Percentiles rank a stretch among this genome's conserved stretches.
phyloP scores from a whole-genome alignment of 2,329 filamentous ascomycete species.

The Epichloe aotearoae region DNA sequence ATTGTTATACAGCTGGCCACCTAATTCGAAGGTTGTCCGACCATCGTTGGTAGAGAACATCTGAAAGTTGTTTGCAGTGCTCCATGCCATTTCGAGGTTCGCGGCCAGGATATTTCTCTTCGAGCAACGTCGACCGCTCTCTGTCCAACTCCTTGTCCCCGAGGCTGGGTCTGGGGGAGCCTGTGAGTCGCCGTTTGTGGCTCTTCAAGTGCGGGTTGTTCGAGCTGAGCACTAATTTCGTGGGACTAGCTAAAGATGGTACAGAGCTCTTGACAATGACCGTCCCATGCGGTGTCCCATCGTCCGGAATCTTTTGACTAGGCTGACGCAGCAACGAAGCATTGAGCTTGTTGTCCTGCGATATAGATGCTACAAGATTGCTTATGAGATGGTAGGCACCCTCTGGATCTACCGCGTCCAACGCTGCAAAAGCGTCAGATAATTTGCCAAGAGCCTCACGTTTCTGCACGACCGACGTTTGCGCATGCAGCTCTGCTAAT shows the following conservation, averaged over 20 bases:
- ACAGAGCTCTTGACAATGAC: conserved; percentile 42
- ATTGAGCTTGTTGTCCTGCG: conserved; percentile 53
- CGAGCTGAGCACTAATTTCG: conserved; percentile 63
- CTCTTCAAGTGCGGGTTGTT: conserved; percentile 78
- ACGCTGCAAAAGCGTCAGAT: conserved; percentile 70
- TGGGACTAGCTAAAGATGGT: conserved; percentile 29
- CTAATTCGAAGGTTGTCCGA: conserved; percentile 64
- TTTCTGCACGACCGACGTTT: conserved; percentile 53
- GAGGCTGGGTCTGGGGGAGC: conserved; percentile 22
- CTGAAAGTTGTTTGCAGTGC: conserved; percentile 76
- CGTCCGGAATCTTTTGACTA: conserved; percentile 25
- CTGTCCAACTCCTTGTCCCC: conserved; percentile 32
- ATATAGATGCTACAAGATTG: conserved; percentile 59
- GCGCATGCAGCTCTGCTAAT: conserved; percentile 76
- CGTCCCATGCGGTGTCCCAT: conserved; percentile 39
- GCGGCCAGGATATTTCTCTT: conserved; percentile 42
- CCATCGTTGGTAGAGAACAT: conserved; percentile 87
- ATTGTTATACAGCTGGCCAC: conserved; percentile 39
- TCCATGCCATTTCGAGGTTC: conserved; percentile 64
- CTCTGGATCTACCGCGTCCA: conserved; percentile 82
- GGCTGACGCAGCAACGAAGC: conserved; percentile 31
- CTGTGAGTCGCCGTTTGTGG: conserved; percentile 53
- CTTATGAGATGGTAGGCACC: conserved; percentile 77
- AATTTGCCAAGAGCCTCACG: conserved; percentile 72
- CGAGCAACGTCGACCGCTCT: conserved; percentile 34